These are phyloP conservation scores for Dichotomocladium elegans DNA, from an alignment of 371 early-diverging fungal species.

Conservation along the genomic window DNA sequence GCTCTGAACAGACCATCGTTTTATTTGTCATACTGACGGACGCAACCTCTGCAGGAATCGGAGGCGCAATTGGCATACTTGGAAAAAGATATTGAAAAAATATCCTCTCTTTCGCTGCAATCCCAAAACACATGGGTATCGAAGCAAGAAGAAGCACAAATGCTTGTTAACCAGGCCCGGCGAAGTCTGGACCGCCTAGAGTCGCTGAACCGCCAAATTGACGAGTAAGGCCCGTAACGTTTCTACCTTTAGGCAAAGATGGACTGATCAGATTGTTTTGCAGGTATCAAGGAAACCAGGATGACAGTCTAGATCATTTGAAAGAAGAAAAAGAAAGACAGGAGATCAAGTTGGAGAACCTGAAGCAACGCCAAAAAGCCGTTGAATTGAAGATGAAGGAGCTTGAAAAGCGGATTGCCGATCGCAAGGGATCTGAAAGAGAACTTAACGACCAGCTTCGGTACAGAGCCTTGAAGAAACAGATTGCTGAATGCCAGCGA, in stretches of 20 bases:
- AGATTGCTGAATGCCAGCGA: slow-evolving; percentile 26
- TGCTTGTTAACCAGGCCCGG: slow-evolving; percentile 23
- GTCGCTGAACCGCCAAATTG: slow-evolving; percentile 32
- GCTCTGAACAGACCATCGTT: too few species aligned
- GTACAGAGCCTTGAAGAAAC: slow-evolving; percentile 41
- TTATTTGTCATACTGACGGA: neutral
- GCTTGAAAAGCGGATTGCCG: slow-evolving; percentile 46
- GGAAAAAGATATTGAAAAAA: slow-evolving; percentile 18
- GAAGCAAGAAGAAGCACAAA: slow-evolving; percentile 25
- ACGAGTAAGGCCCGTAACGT: slow-evolving; percentile 17
- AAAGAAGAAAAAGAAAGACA: slow-evolving; percentile 21
- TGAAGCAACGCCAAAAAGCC: slow-evolving; percentile 8
- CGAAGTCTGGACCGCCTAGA: slow-evolving; percentile 36
- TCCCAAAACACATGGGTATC: slow-evolving; percentile 18
- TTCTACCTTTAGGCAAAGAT: too few species aligned
- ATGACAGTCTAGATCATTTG: slow-evolving; percentile 8
- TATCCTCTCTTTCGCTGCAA: slow-evolving; percentile 25
- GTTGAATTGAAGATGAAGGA: slow-evolving; percentile 24
- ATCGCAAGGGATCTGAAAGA: slow-evolving; percentile 49
- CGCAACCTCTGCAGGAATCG: slow-evolving; percentile 3
- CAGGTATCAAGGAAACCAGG: slow-evolving; percentile 11
- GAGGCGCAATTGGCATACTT: slow-evolving; percentile 19
- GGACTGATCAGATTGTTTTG: neutral
- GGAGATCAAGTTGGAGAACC: slow-evolving; percentile 12
- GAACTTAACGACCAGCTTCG: slow-evolving; percentile 68